Conservation (phyloP, 2,329 filamentous ascomycete genomes). For the Cryphonectria radicalis region DNA sequence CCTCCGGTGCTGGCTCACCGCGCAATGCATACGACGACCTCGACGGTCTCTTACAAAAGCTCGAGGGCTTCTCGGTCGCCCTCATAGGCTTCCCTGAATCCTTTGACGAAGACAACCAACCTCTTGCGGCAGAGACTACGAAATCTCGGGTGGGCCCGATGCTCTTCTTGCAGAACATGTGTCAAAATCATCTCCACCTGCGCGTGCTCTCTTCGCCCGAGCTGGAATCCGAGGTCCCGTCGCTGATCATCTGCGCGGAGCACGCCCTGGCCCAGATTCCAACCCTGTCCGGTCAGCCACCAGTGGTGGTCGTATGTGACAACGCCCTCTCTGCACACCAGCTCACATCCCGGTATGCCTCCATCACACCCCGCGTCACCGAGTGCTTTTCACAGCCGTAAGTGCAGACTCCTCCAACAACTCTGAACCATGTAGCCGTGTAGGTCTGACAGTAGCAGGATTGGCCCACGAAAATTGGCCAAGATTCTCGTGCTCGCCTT, state of each 20-base stretch:
- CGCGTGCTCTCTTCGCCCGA: conserved; percentile 13
- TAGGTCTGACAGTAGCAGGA: conserved; percentile 6
- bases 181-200: conserved; percentile 13
- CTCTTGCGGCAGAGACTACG: not conserved
- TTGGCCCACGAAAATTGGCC: conserved; percentile 15
- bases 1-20: not conserved
- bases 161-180: conserved; percentile 4
- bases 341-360: not conserved
- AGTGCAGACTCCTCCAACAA: not conserved
- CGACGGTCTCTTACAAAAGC: not conserved
- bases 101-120: conserved; percentile 2
- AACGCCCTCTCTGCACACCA: conserved; percentile 23
- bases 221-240: not conserved
- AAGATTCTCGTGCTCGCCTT: conserved; percentile 6
- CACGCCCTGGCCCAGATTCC: conserved; percentile 5
- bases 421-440: not conserved
- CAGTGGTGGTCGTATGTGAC: conserved; percentile 23
- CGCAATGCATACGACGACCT: not conserved
- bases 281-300: not conserved
- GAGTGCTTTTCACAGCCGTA: conserved; percentile 29
- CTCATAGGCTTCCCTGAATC: conserved; percentile 13
- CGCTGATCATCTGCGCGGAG: conserved; percentile 21
- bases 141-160: not conserved
- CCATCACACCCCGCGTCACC: not conserved
- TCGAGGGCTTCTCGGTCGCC: conserved; percentile 12